phyloP scores from a whole-genome alignment of 768 basidiomycete species.

The Lactarius hengduanensis region DNA sequence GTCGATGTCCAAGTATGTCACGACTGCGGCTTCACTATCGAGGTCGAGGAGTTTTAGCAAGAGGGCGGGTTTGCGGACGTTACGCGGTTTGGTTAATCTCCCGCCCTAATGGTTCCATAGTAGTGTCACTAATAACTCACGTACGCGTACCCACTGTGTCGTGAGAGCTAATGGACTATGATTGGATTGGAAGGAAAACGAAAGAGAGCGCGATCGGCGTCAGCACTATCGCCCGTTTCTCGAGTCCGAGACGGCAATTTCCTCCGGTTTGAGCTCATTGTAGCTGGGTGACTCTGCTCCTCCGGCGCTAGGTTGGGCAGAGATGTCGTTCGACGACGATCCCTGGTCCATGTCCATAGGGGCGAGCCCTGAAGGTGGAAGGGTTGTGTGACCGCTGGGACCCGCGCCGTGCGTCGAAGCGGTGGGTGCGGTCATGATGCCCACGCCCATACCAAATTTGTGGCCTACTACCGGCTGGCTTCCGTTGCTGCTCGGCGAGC shows the following conservation, averaged over 20 bases:
- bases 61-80: not conserved
- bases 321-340: constrained; percentile 13
- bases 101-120: constrained; percentile 6
- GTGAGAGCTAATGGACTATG: constrained; percentile 1
- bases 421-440: constrained; percentile 65
- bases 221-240: constrained; percentile 26
- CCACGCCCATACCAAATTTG: constrained; percentile 63
- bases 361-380: constrained; percentile 23
- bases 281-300: constrained; percentile 18
- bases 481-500: constrained; percentile 39
- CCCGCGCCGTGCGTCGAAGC: constrained; percentile 68
- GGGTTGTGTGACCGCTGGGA: constrained; percentile 47
- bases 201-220: not conserved
- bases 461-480: constrained; percentile 39
- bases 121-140: constrained; percentile 8
- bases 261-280: constrained; percentile 21
- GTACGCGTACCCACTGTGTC: constrained; percentile 7
- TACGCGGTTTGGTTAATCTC: not conserved
- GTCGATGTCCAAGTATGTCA: constrained; percentile 73
- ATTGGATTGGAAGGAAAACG: not conserved
- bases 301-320: constrained; percentile 12
- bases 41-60: constrained; percentile 74
- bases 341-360: constrained; percentile 25
- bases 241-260: constrained; percentile 27
- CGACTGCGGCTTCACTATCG: constrained; percentile 87